A percentile compares a stretch with the other conserved stretches of the same genome.
phyloP scores from a whole-genome alignment of 2,329 filamentous ascomycete species.

The Monosporascus sp. region DNA sequence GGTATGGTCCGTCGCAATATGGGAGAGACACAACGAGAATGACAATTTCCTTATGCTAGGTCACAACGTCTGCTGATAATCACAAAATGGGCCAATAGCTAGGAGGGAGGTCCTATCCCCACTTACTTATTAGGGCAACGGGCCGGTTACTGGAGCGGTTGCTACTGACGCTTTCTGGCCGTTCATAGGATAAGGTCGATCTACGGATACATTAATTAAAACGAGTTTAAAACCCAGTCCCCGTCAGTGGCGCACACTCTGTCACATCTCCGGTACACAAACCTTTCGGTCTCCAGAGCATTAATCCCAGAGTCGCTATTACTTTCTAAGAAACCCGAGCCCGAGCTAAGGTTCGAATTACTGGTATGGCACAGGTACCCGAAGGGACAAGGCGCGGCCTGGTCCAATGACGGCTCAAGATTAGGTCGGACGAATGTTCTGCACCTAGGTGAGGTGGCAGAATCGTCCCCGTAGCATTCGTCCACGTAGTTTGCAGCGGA shows the following conservation, averaged over 20 bases:
- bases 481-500: conserved; percentile 11
- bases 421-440: conserved; percentile 1
- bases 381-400: conserved; percentile 14
- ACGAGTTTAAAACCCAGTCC: background rate
- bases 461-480: conserved; percentile 12
- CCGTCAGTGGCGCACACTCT: conserved; percentile 2
- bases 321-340: conserved; percentile 12
- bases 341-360: conserved; percentile 4
- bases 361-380: conserved; percentile 5
- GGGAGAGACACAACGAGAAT: too few relatives aligned
- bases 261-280: conserved; percentile 1
- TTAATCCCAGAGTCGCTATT: conserved; percentile 16
- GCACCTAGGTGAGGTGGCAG: conserved; percentile 1
- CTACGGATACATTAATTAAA: background rate
- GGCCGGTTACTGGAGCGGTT: too few relatives aligned
- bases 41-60: too few relatives aligned
- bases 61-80: too few relatives aligned
- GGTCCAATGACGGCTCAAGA: background rate
- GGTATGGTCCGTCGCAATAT: too few relatives aligned
- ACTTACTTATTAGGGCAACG: too few relatives aligned
- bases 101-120: too few relatives aligned
- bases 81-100: too few relatives aligned
- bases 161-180: background rate
- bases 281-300: conserved; percentile 8
- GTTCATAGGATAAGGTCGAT: background rate